Evolutionary conservation across 345 rosid genomes (phyloP).

Genomic region (Eucalyptus viminalis): DNA sequence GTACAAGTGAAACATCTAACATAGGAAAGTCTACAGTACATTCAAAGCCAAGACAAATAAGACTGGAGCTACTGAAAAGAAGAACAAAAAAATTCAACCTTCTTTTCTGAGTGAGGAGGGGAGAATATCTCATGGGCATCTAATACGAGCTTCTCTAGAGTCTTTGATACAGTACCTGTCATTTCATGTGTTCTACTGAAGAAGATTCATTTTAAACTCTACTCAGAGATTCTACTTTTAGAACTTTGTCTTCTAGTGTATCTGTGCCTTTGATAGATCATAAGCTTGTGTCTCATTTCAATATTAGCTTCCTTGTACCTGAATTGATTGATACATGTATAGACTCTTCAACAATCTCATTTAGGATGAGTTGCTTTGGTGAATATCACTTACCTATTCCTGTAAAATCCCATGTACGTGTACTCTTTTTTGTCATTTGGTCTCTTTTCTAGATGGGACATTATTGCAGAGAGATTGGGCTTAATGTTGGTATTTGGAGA

Average conservation of each 20-base stretch:
- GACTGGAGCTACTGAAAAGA: not conserved
- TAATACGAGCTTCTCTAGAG: not conserved
- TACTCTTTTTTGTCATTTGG: not conserved
- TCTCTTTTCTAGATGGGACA: conserved; percentile 55
- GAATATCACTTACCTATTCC: not conserved
- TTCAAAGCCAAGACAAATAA: not conserved
- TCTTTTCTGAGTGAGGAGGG: not conserved
- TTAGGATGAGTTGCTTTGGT: not conserved
- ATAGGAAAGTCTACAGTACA: not conserved
- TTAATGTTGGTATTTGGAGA: conserved; percentile 97
- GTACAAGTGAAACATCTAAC: not conserved
- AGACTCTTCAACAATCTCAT: too few species aligned
- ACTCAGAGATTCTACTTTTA: not conserved
- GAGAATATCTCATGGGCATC: not conserved
- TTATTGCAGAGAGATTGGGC: conserved; percentile 88
- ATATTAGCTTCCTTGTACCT: not conserved
- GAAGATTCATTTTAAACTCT: not conserved
- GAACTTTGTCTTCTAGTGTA: not conserved
- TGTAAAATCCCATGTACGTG: not conserved
- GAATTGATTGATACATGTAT: not conserved
- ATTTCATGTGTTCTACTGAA: not conserved
- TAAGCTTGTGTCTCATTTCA: not conserved
- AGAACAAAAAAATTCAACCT: not conserved
- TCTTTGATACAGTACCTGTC: not conserved
- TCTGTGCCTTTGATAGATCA: not conserved